Evolutionary conservation across 345 rosid genomes (phyloP), one percentile per base, ranked within the genome.

Genomic region (Eucalyptus viminalis): DNA sequence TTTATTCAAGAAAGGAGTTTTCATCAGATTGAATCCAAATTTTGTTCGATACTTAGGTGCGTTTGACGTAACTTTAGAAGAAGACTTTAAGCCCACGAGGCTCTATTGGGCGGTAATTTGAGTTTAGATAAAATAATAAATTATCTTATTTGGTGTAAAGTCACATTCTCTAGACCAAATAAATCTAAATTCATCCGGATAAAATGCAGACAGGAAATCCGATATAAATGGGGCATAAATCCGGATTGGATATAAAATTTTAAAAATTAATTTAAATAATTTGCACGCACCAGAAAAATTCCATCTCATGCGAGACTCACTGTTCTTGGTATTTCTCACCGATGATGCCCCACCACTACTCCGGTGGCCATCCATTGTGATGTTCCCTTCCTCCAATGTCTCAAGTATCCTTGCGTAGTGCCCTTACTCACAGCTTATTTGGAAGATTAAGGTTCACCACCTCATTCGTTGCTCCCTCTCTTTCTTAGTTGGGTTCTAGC

Each of bases 391-490:
- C 0, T 56, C 62, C 62, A 56, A 4, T 0, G 62, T 56, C 19
- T 56, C 2, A 0, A 9, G 12, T 56, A 4, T 56, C 1, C 1
- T 22, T 0, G 12, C 3, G 0, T 0, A 1, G 1, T 56, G 60
- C 27, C 12, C 0, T 54, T 22, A 22, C 62, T 24, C 29, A 4
- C 1, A 0, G 1, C 62, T 22, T 9, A 9, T 9, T 56, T 56
- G 27, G 13, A 56, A 22, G 27, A 24, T 56, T 22, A 4, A 0
- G 3, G 62, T 24, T 56, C 0, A 9, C 1, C 29, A 9, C 13
- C 5, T 22, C 27, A 56, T 56, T 24, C 12, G 0, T 56, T 21
- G 62, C 29, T 22, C 12, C 62, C 62, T 22, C 62, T 9, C 27
- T 56, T 56, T 56, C 62, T 56, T 0, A 22, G 1, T 53, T 53